A percentile compares a stretch with the other conserved stretches of the same genome.
Evolutionary conservation across 2,329 filamentous ascomycete genomes (phyloP).

Genomic region (Aspergillus brasiliensis): DNA sequence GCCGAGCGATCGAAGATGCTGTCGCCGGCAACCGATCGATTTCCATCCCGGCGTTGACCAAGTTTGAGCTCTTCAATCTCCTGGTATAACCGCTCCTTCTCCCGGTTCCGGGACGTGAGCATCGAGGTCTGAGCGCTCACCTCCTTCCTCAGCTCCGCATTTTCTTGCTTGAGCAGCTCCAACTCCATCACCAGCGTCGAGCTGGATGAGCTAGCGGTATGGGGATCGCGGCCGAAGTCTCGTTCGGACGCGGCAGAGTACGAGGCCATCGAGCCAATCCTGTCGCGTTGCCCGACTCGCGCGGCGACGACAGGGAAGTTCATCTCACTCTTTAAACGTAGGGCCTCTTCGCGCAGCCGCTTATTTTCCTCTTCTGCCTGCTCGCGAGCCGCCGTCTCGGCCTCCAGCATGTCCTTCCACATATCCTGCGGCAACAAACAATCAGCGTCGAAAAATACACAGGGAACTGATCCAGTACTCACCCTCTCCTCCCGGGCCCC

Average conservation of each 20-base stretch:
- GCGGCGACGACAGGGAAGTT: constrained; percentile 31
- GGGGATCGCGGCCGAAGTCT: constrained; percentile 41
- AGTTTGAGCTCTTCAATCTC: constrained; percentile 97
- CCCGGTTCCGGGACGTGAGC: constrained; percentile 91
- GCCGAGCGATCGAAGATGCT: constrained; percentile 94
- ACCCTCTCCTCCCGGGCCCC: constrained; percentile 52
- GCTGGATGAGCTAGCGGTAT: constrained; percentile 60
- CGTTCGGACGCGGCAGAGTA: constrained; percentile 40
- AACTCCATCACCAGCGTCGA: constrained; percentile 80
- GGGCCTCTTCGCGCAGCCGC: constrained; percentile 79
- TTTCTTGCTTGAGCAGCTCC: constrained; percentile 84
- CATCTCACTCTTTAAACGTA: constrained; percentile 61
- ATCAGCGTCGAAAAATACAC: background rate
- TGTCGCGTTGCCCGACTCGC: constrained; percentile 36
- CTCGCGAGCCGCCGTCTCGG: constrained; percentile 85
- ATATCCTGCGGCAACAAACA: constrained; percentile 62
- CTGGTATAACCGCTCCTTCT: constrained; percentile 92
- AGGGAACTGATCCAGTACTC: constrained; percentile 24
- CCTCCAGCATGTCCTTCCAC: constrained; percentile 92
- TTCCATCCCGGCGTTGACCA: constrained; percentile 69
- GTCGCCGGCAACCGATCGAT: constrained; percentile 68
- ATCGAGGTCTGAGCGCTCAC: constrained; percentile 96
- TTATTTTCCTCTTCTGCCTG: constrained; percentile 88
- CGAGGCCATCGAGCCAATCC: constrained; percentile 41
- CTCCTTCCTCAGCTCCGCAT: constrained; percentile 86